Evolutionary conservation across 352 stramenopile species (phyloP).

Genomic region (Pilasporangium apinafurcum): DNA sequence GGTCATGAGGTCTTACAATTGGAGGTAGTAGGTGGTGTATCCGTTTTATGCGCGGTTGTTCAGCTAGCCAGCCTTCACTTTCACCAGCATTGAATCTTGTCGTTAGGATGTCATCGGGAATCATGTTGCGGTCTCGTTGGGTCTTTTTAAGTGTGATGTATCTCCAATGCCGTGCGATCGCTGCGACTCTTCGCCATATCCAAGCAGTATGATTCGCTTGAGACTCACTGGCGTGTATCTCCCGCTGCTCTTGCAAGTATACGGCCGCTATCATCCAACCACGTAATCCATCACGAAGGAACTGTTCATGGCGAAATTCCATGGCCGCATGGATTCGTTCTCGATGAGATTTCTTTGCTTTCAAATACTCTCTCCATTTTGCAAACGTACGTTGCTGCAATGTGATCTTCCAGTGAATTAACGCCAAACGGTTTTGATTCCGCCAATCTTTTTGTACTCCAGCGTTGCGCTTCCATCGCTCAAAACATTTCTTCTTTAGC

Average conservation of each 20-base stretch:
- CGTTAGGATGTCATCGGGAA: neutral
- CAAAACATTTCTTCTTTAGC: conserved; percentile 3
- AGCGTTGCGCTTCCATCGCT: conserved; percentile 4
- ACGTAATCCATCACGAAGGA: conserved; percentile 9
- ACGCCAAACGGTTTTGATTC: conserved; percentile 3
- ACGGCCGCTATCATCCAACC: conserved; percentile 12
- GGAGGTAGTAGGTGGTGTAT: neutral
- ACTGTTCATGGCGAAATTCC: conserved; percentile 8
- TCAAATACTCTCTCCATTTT: too few relatives aligned
- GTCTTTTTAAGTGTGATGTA: neutral
- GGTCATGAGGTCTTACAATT: neutral
- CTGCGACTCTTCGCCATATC: conserved; percentile 9
- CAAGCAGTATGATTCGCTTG: conserved; percentile 5
- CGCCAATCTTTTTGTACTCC: neutral
- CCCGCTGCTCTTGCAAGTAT: conserved; percentile 6
- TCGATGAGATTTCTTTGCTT: conserved; percentile 4
- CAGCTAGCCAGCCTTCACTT: neutral
- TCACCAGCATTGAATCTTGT: neutral
- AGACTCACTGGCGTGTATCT: neutral
- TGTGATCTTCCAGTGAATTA: conserved; percentile 14
- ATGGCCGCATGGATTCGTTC: conserved; percentile 7
- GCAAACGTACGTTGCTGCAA: conserved; percentile 7
- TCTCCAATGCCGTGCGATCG: conserved; percentile 12
- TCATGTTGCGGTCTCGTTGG: too few relatives aligned
- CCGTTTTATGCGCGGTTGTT: neutral